Base-by-base conservation (phyloP, 2,329 filamentous ascomycete genomes). In the Microcyclosporella mali region DNA sequence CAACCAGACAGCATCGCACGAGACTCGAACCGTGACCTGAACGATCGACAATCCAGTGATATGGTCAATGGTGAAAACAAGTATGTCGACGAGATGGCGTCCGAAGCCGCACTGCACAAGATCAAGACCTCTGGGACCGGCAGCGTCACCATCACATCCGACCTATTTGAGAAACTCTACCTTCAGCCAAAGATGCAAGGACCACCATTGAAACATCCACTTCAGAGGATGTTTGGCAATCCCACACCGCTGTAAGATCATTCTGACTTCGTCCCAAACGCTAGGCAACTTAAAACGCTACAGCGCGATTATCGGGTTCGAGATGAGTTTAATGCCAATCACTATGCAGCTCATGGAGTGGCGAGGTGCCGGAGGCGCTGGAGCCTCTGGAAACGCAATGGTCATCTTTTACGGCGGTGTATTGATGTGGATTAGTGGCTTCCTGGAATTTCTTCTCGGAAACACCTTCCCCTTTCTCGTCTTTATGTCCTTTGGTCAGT, bases 381-480 rank as follows among this genome's bases (percentile, higher is more conserved):
- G 48, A 9, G 25, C 43, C 12, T 33, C 44, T 12, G 47, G 51
- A 11, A 53, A 53, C 33, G 48, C 48, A 4, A 37, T 44, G 36
- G 48, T 53, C 32, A 51, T 53, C 37, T 45, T 53, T 37, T 53
- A 43, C 21, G 51, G 51, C 16, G 51, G 41, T 18, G 37, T 53
- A 6, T 21, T 53, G 31, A 51, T 53, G 51, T 53, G 51, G 51
- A 29, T 47, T 14, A 38, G 39, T 10, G 51, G 46, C 9, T 31
- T 53, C 15, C 35, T 53, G 15, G 48, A 53, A 28, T 51, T 53
- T 27, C 27, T 53, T 9, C 39, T 53, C n/a, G 51, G 51, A 29
- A 53, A 53, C 30, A 53, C 51, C 2, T 53, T 53, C 16, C 49
- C 51, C 12, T 53, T 53, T 41, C 33, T 53, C 28, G 51, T 53